phyloP scores from a whole-genome alignment of 208 protist genomes.

The Leishmania turanica region DNA sequence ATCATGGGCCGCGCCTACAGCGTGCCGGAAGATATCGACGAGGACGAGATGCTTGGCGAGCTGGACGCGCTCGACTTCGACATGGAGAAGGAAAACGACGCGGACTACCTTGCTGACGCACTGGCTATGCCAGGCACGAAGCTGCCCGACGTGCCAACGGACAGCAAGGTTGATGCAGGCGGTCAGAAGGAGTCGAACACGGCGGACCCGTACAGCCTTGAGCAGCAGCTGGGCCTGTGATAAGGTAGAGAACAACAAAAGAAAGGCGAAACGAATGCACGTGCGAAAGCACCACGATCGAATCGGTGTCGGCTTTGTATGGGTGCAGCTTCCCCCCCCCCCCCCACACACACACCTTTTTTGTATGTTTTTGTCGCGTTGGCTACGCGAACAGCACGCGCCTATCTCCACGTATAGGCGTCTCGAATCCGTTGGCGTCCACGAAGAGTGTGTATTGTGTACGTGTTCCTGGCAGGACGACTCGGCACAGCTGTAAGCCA shows the following conservation, averaged over 20 bases:
- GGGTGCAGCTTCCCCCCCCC: not conserved
- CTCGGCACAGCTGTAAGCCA: not conserved
- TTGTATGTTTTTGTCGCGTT: not conserved
- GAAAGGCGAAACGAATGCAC: not conserved
- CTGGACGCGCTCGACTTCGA: conserved; percentile 89
- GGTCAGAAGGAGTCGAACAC: conserved; percentile 45
- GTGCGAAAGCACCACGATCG: not conserved
- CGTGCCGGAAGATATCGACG: conserved; percentile 92
- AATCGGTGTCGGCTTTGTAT: not conserved
- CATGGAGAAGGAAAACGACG: conserved; percentile 74
- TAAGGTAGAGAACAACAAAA: not conserved
- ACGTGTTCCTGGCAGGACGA: not conserved
- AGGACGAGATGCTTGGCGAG: conserved; percentile 92
- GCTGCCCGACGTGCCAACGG: conserved; percentile 53
- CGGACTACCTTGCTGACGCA: conserved; percentile 82
- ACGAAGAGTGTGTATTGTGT: not conserved
- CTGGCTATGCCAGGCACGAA: conserved; percentile 70
- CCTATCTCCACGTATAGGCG: not conserved
- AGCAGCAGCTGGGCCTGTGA: conserved; percentile 89
- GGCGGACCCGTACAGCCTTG: conserved; percentile 80
- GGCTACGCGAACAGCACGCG: not conserved
- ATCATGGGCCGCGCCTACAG: conserved; percentile 92
- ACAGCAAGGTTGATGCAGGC: conserved; percentile 33
- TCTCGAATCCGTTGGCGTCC: not conserved
- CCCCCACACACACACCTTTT: not conserved